Base-by-base conservation (phyloP, 106 monocot genomes). In the Dendrobium catenatum region DNA sequence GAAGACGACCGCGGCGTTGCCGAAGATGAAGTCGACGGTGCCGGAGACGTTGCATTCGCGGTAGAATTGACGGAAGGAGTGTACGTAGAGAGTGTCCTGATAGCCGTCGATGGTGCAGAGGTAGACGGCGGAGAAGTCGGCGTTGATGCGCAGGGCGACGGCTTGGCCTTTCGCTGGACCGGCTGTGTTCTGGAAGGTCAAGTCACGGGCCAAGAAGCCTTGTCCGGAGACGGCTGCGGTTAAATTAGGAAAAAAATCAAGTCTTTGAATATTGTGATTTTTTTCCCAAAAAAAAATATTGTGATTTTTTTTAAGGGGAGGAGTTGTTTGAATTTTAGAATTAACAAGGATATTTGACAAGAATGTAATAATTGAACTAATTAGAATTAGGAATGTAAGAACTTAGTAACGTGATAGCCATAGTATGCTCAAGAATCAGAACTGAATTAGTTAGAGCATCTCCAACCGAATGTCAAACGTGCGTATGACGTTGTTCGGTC, bases 61-160 rank as follows among this genome's bases (percentile, higher is more conserved):
- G 82, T 82, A 92, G 84, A 92, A 92, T 58, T 92, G 92, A 5
- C 92, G 85, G 80, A 89, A 87, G 78, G 92, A 89, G 87, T 93
- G 90, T 42, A 70, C 85, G 80, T 90, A 90, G 83, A 93, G 93
- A 1, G 93, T 93, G 88, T 93, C 93, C 56, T 93, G 93, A 79
- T 90, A 90, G 31, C 93, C 93, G 33, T 76, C 76, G 70, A 92
- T 66, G 73, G 31, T 27, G 84, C 89, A 89, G 17, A 72, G 87
- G 81, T 88, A 89, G 29, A 92, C 13, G 13, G 92, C 89, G 4
- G 77, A 26, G 27, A 84, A 72, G 76, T 92, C 92, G 22, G 89
- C 92, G 78, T 88, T 89, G 31, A 87, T 80, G 3, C 89, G 89
- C 16, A 92, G 81, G 33, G 92, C 92, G 27, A 88, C 88, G 2